Evolutionary conservation across 805 yeast species (phyloP).

Genomic region (Tetrapisispora nanseiensis): DNA sequence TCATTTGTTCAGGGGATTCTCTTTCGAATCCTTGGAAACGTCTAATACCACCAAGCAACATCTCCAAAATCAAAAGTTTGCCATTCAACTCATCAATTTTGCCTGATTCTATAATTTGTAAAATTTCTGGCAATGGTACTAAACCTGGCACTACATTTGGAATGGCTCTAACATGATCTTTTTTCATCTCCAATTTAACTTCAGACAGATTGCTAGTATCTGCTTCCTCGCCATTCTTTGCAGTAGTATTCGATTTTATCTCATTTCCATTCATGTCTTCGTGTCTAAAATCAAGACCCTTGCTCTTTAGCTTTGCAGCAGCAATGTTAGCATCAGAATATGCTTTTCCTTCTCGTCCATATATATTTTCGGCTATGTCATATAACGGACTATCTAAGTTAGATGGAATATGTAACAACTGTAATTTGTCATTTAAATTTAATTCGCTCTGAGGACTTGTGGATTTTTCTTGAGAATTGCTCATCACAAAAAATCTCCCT

Average conservation of each 20-base stretch:
- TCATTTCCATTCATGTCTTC: conserved; percentile 3
- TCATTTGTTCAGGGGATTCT: conserved; percentile 17
- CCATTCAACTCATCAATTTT: conserved; percentile 17
- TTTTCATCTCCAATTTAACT: neutral
- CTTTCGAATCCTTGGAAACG: conserved; percentile 16
- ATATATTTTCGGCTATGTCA: conserved; percentile 32
- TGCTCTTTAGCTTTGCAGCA: conserved; percentile 10
- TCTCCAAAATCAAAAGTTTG: conserved; percentile 18
- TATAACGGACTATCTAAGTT: neutral
- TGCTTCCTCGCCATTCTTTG: conserved; percentile 3
- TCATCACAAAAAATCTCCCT: conserved; percentile 21
- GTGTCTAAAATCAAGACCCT: conserved; percentile 15
- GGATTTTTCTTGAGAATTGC: conserved; percentile 2
- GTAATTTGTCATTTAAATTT: conserved; percentile 2
- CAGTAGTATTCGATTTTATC: neutral
- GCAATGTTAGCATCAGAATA: conserved; percentile 13
- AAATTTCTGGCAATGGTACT: conserved; percentile 38
- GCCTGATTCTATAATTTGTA: conserved; percentile 29
- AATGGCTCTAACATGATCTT: conserved; percentile 7
- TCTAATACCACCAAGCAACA: conserved; percentile 18
- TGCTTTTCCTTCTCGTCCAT: conserved; percentile 31
- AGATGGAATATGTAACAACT: conserved; percentile 4
- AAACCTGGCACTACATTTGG: conserved; percentile 45
- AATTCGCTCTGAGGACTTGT: conserved; percentile 4
- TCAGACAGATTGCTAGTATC: neutral